A percentile compares a stretch with the other conserved stretches of the same genome.
These are phyloP conservation scores for Penicillium simplicissimum DNA, from an alignment of 495 filamentous ascomycete species.

Conservation along the genomic window DNA sequence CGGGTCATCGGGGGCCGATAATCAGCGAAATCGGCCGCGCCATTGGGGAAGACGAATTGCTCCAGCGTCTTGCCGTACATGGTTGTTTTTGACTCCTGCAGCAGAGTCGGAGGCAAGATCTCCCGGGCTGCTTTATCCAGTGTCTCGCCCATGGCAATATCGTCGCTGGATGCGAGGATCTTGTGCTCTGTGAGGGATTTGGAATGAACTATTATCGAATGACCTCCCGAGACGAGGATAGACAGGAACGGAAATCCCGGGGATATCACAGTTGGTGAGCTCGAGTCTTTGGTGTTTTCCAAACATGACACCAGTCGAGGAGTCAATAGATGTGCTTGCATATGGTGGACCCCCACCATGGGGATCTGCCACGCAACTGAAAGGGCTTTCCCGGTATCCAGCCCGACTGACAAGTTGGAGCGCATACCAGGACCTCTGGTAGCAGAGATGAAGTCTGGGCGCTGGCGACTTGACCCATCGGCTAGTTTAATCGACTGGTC, in stretches of 20 bases:
- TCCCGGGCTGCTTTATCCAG: slow-evolving; percentile 82
- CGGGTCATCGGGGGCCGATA: slow-evolving; percentile 57
- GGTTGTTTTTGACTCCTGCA: slow-evolving; percentile 49
- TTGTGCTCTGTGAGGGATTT: slow-evolving; percentile 62
- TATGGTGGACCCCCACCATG: slow-evolving; percentile 86
- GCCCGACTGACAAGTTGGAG: slow-evolving; percentile 67
- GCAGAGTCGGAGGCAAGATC: slow-evolving; percentile 59
- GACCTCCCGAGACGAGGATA: slow-evolving; percentile 88
- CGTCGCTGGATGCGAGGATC: slow-evolving; percentile 66
- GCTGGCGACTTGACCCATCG: slow-evolving; percentile 38
- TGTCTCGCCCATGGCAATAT: slow-evolving; percentile 81
- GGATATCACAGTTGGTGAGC: neutral
- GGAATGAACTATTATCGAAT: slow-evolving; percentile 82
- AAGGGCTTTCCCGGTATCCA: slow-evolving; percentile 87
- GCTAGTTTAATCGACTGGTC: slow-evolving; percentile 20
- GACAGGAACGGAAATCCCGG: slow-evolving; percentile 79
- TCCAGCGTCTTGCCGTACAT: slow-evolving; percentile 76
- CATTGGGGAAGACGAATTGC: slow-evolving; percentile 70
- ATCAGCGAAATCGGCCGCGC: slow-evolving; percentile 47
- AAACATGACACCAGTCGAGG: slow-evolving; percentile 75
- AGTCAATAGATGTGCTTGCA: slow-evolving; percentile 94
- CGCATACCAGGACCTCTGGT: slow-evolving; percentile 91
- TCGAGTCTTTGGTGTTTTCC: slow-evolving; percentile 1
- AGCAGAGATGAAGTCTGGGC: slow-evolving; percentile 79
- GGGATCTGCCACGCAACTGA: slow-evolving; percentile 80